Conservation (phyloP, 441 rosid genomes). For the Manihot esculenta region DNA sequence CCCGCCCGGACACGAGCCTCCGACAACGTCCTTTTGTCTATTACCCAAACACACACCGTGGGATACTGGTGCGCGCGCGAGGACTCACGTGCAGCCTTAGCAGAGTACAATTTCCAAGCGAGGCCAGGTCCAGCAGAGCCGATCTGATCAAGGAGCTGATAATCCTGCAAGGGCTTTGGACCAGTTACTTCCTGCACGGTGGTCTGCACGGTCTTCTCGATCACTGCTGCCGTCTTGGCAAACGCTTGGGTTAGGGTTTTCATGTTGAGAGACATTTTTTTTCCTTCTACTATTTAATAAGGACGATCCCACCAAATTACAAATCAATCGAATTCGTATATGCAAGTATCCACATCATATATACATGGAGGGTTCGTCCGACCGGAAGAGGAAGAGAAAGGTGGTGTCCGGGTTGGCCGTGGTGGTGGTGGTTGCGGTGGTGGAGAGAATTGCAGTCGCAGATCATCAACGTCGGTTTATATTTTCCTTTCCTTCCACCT, state of each 20-base stretch:
- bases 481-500: constrained; percentile 4
- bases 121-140: constrained; percentile 94
- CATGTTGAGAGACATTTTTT: constrained; percentile 77
- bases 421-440: not conserved
- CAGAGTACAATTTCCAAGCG: constrained; percentile 83
- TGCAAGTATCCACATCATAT: not conserved
- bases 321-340: not conserved
- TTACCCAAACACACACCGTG: constrained; percentile 85
- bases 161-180: constrained; percentile 88
- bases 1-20: constrained; percentile 77
- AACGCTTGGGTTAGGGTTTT: constrained; percentile 84
- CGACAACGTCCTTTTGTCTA: constrained; percentile 74
- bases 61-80: constrained; percentile 81
- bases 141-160: constrained; percentile 82
- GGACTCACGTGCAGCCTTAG: constrained; percentile 68
- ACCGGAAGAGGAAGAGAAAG: constrained; percentile 5
- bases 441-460: not conserved
- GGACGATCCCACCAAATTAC: not conserved
- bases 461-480: constrained; percentile 15
- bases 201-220: constrained; percentile 90
- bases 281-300: not conserved
- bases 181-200: constrained; percentile 97
- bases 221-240: constrained; percentile 88
- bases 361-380: not conserved
- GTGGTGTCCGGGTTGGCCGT: not conserved